These are phyloP conservation scores for Ophiostoma montium DNA, from an alignment of 2,329 filamentous ascomycete genomes.

Conservation along the genomic window DNA sequence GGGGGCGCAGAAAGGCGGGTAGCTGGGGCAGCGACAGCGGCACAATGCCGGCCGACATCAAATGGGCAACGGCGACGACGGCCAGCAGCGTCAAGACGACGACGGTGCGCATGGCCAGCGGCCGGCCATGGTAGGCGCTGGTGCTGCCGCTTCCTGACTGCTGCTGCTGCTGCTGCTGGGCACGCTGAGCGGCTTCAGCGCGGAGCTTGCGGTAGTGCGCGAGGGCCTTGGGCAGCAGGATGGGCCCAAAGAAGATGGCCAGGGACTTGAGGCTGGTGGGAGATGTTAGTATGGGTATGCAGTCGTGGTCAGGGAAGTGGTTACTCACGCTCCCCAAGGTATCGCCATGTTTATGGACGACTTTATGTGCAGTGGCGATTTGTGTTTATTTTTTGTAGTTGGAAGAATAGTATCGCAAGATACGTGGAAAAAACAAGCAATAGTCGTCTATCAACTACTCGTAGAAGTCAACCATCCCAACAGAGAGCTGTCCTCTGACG, in stretches of 20 bases:
- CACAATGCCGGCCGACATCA: conserved; percentile 7
- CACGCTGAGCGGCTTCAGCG: conserved; percentile 27
- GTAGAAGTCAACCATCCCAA: too few relatives aligned
- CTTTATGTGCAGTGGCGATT: not conserved
- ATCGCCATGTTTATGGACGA: conserved; percentile 24
- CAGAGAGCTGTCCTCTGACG: too few relatives aligned
- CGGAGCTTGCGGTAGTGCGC: conserved; percentile 46
- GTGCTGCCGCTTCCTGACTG: not conserved
- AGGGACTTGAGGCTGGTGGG: conserved; percentile 36
- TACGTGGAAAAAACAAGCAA: too few relatives aligned
- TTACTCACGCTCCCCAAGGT: conserved; percentile 34
- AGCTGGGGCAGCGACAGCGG: conserved; percentile 29
- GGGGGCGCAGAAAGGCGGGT: conserved; percentile 48
- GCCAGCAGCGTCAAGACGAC: conserved; percentile 40
- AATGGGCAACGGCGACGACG: conserved; percentile 8
- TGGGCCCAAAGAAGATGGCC: conserved; percentile 52
- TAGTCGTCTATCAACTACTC: too few relatives aligned
- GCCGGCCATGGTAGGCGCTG: conserved; percentile 34
- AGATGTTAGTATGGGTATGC: not conserved
- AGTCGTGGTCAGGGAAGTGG: too few relatives aligned
- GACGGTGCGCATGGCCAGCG: conserved; percentile 39
- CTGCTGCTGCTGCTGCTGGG: conserved; percentile 23
- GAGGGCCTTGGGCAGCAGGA: conserved; percentile 53
- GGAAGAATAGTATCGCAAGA: too few relatives aligned
- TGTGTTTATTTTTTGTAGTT: too few relatives aligned